These are phyloP conservation scores for Lanmaoa rubissima DNA, from an alignment of 768 basidiomycete genomes.

Conservation along the genomic window DNA sequence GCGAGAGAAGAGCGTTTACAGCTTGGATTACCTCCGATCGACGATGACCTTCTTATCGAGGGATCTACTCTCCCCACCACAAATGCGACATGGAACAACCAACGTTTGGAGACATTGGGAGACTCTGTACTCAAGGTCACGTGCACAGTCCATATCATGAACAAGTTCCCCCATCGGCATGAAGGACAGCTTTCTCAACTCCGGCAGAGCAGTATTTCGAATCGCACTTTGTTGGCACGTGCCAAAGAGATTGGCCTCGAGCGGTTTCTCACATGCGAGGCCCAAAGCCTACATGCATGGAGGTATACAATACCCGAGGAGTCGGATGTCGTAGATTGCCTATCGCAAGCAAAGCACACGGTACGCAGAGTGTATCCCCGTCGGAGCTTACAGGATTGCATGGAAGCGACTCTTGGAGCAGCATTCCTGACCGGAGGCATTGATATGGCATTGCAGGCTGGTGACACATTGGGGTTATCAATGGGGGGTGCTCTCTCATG, in stretches of 20 bases:
- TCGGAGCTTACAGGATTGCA: constrained; percentile 80
- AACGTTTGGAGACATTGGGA: constrained; percentile 84
- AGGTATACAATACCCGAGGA: constrained; percentile 44
- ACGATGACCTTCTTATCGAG: constrained; percentile 58
- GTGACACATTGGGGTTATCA: constrained; percentile 61
- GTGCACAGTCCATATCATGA: constrained; percentile 73
- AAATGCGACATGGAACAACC: constrained; percentile 67
- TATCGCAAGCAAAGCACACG: constrained; percentile 26
- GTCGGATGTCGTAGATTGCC: constrained; percentile 35
- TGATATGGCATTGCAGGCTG: constrained; percentile 60
- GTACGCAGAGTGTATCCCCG: constrained; percentile 55
- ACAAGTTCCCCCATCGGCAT: constrained; percentile 71
- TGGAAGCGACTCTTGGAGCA: constrained; percentile 84
- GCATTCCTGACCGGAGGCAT: constrained; percentile 74
- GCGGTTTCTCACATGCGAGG: constrained; percentile 60
- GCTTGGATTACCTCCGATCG: constrained; percentile 61
- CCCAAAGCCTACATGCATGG: constrained; percentile 55
- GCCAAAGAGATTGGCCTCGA: constrained; percentile 66
- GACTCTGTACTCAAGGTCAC: constrained; percentile 80
- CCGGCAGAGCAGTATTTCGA: constrained; percentile 64
- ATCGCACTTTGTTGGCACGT: constrained; percentile 64
- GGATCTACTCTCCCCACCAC: constrained; percentile 75
- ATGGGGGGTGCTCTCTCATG: constrained; percentile 75
- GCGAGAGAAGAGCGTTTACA: constrained; percentile 48
- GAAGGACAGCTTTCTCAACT: constrained; percentile 79